These are phyloP conservation scores for Leersia perrieri DNA, from an alignment of 176 grass and related monocot species.

Conservation along the genomic window DNA sequence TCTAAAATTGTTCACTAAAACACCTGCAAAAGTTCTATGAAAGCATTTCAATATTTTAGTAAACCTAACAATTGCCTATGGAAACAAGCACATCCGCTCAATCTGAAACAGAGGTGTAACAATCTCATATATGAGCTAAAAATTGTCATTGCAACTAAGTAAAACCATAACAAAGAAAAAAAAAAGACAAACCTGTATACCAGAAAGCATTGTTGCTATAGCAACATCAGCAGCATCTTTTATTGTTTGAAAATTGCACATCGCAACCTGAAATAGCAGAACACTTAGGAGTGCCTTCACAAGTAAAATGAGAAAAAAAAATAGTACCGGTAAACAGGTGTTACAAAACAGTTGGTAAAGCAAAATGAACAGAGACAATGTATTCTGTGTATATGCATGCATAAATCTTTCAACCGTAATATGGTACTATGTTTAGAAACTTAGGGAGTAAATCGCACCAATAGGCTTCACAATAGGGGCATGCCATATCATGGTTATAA, in stretches of 20 bases:
- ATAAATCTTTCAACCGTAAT: neutral
- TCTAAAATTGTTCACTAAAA: neutral
- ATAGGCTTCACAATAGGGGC: neutral
- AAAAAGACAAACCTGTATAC: constrained; percentile 78
- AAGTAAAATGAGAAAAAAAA: constrained; percentile 16
- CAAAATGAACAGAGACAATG: neutral
- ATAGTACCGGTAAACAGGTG: neutral
- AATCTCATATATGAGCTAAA: neutral
- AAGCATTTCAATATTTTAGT: constrained; percentile 16
- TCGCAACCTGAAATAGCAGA: constrained; percentile 70
- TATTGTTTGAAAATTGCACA: constrained; percentile 94
- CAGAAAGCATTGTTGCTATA: constrained; percentile 97
- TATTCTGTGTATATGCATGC: neutral
- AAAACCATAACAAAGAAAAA: constrained; percentile 17
- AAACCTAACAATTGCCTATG: neutral
- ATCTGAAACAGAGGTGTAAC: constrained; percentile 10
- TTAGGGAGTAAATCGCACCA: neutral
- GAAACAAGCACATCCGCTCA: neutral
- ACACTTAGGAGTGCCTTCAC: constrained; percentile 17
- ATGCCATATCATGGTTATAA: constrained; percentile 6
- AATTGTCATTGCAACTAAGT: constrained; percentile 8
- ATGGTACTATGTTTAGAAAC: neutral
- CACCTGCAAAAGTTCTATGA: constrained; percentile 9
- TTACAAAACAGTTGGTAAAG: neutral
- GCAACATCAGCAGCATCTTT: constrained; percentile 99